phyloP scores from a whole-genome alignment of 2,329 filamentous ascomycete genomes.

The Fusarium devonianum region DNA sequence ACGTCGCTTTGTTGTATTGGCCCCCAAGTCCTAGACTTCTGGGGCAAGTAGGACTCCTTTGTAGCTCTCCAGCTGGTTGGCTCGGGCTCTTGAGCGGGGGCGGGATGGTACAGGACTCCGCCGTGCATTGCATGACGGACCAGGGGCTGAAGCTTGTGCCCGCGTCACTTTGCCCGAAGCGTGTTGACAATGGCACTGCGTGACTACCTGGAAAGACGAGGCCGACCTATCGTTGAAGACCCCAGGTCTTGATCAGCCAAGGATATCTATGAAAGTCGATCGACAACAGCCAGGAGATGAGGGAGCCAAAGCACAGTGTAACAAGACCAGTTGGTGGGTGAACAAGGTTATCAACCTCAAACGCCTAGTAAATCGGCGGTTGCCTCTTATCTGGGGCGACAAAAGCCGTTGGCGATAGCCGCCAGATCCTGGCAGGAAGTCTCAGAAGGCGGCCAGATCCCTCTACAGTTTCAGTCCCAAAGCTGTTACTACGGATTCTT shows the following conservation, averaged over 20 bases:
- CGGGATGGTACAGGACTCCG: constrained; percentile 31
- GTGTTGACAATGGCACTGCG: constrained; percentile 10
- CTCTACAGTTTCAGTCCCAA: constrained; percentile 38
- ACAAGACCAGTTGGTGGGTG: too few species aligned
- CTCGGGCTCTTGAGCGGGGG: constrained; percentile 15
- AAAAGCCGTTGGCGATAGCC: constrained; percentile 21
- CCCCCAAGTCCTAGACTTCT: constrained; percentile 28
- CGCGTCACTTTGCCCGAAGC: constrained; percentile 27
- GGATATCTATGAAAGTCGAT: background rate
- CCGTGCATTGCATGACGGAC: constrained; percentile 37
- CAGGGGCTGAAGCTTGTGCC: constrained; percentile 38
- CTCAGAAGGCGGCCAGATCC: constrained; percentile 16
- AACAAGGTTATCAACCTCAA: constrained; percentile 35
- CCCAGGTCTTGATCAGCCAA: too few species aligned
- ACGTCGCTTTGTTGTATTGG: background rate
- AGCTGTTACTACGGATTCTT: constrained; percentile 27
- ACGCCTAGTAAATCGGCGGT: constrained; percentile 25
- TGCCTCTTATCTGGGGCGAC: constrained; percentile 14
- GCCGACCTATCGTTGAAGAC: too few species aligned
- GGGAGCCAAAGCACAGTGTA: background rate
- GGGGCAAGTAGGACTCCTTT: constrained; percentile 29
- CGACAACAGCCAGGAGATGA: too few species aligned
- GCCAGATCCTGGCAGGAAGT: constrained; percentile 26
- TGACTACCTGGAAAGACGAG: too few species aligned
- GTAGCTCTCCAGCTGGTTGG: constrained; percentile 13